Evolutionary conservation across 2,329 filamentous ascomycete species (phyloP), one percentile per base, ranked within the genome.

Genomic region (Paraconiothyrium sp.): DNA sequence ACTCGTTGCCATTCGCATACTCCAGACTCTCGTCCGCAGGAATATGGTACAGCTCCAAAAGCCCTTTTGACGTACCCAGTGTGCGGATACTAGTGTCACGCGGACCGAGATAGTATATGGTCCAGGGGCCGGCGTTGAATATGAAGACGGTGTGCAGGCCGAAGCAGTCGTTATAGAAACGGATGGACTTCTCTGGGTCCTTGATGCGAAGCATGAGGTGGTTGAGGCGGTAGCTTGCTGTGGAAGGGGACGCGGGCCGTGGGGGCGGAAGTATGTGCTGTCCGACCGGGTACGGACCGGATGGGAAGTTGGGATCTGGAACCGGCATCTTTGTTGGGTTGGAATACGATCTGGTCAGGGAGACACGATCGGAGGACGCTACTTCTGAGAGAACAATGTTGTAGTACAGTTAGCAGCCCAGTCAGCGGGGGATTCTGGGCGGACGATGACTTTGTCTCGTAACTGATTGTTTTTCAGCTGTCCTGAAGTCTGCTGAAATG

Each of bases 151-250:
- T 69, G 32, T 75, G 74, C 63, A 78, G 63, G 14, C 75, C 76
- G 52, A 77, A 65, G 34, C 73, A 72, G 41, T 76, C 72, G 41
- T 73, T 76, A 50, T 78, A 78, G 58, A 78, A 78, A 11, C 65
- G 46, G 3, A 77, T 43, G 11, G 68, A 73, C 9, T 60, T 59
- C 8, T 69, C 54, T 0, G 75, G 74, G 51, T 76, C 62, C 41
- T 73, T 74, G 50, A 76, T 75, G 13, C 75, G 69, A 2, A 76
- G 63, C 75, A 77, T 77, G 0, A 76, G 61, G 55, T 78, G 75
- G 41, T 78, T 77, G 14, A 76, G 65, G 14, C 68, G 68, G 57
- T 67, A 76, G 43, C 62, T 61, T n/a, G 65, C 57, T 20, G 72
- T 75, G 7, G 67, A 58, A 20, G 73, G 73, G 2, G 73, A 75